These are phyloP conservation scores for Piper betle DNA, from an alignment of 164 flowering plant species.

Conservation along the genomic window DNA sequence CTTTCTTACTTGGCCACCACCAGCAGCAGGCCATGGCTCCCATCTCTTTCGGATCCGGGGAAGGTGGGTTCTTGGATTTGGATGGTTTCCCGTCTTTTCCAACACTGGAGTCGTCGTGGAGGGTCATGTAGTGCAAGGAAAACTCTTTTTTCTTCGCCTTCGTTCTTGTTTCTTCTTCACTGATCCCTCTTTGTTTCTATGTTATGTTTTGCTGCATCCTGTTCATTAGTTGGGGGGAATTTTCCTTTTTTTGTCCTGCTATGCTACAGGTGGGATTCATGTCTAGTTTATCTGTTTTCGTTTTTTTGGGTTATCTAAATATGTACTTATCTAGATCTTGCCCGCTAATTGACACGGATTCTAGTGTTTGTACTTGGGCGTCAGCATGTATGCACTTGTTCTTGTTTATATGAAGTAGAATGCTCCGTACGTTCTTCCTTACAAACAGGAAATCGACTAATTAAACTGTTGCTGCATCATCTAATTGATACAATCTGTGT, in stretches of 20 bases:
- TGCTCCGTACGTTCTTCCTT: too few species aligned
- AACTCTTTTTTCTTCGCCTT: not conserved
- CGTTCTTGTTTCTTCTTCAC: not conserved
- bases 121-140: slow-evolving; percentile 25
- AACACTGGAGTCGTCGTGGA: slow-evolving; percentile 86
- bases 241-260: not conserved
- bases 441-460: too few species aligned
- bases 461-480: too few species aligned
- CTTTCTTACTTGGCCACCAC: slow-evolving; percentile 33
- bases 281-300: not conserved
- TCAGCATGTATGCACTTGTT: too few species aligned
- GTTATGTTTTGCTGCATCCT: not conserved
- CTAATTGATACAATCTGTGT: too few species aligned
- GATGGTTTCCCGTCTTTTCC: slow-evolving; percentile 50
- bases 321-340: not conserved
- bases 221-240: not conserved
- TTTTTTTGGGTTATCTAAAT: not conserved
- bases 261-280: too few species aligned
- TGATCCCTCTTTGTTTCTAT: not conserved
- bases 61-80: slow-evolving; percentile 18
- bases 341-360: too few species aligned
- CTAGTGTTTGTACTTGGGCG: too few species aligned
- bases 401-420: too few species aligned
- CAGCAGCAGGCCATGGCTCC: slow-evolving; percentile 16
- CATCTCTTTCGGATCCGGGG: slow-evolving; percentile 8